Evolutionary conservation across 257 asterid species (phyloP), one percentile per base, ranked within the genome.

Genomic region (Solanum pinnatisectum): DNA sequence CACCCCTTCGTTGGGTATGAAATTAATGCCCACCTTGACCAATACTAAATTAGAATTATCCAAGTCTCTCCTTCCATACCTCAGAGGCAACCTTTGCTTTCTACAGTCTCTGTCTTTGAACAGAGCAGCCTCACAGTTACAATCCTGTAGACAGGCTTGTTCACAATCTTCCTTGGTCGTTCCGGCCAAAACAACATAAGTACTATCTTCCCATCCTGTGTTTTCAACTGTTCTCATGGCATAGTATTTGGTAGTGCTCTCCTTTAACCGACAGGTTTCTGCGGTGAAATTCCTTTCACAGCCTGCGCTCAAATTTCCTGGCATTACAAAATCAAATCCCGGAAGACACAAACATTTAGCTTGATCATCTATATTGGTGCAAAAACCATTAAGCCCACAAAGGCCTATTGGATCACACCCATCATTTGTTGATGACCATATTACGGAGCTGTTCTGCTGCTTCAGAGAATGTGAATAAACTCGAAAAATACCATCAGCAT

Each of bases 1-100:
- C 30, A 37, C 15, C 52, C 6, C 40, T 44, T 59, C 73, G 0
- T 74, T 27, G 11, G 72, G n/a, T 27, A 73, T 30, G n/a, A 5
- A 49, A 0, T 88, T 7, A 10, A 22, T 77, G 39, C 87, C 84
- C 6, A 91, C 89, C 87, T 91, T 91, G 36, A 92, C 44, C 10
- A 93, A 88, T 86, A 88, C 92, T 18, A 85, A 8, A 33, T 84
- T 92, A 1, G 93, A 77, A 20, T 89, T 83, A 23, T 3, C 1
- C 20, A 18, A 0, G 0, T 4, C 6, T 85, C 90, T 85, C 40
- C 93, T 90, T 27, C 96, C 95, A n/a, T 33, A 93, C 42, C 88
- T 87, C 39, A 94, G 52, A 2, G 98, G 98, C 15, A 93, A 90
- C 92, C 89, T 85, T 65, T 94, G 94, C 91, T 90, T 94, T 32